These are phyloP conservation scores for Calonectria honghensis DNA, from an alignment of 2,329 filamentous ascomycete genomes.

Conservation along the genomic window DNA sequence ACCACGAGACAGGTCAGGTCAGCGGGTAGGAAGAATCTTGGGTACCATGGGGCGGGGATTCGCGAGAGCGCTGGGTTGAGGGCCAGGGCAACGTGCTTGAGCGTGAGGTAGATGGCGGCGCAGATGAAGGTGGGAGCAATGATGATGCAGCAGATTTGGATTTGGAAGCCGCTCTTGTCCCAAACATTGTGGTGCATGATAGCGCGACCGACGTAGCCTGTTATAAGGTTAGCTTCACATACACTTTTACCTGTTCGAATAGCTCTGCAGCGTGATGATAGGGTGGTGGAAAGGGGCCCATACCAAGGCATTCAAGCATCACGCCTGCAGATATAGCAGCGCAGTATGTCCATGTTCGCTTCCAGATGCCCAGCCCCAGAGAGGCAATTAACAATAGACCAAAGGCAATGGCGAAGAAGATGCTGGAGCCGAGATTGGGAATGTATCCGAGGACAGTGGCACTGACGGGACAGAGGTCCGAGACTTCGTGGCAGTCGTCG, in stretches of 20 bases:
- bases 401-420: slow-evolving; percentile 72
- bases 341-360: slow-evolving; percentile 74
- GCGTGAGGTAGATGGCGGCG: slow-evolving; percentile 78
- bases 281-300: slow-evolving; percentile 34
- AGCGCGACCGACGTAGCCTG: slow-evolving; percentile 73
- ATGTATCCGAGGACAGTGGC: slow-evolving; percentile 74
- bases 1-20: slow-evolving; percentile 76
- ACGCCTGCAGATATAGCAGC: slow-evolving; percentile 69
- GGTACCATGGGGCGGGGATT: slow-evolving; percentile 71
- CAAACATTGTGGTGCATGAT: slow-evolving; percentile 73
- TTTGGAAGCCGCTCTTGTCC: slow-evolving; percentile 72
- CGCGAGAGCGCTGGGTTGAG: slow-evolving; percentile 71
- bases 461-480: slow-evolving; percentile 68
- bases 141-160: slow-evolving; percentile 76
- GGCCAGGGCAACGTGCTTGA: slow-evolving; percentile 74
- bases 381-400: slow-evolving; percentile 65
- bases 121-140: slow-evolving; percentile 77
- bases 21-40: slow-evolving; percentile 75
- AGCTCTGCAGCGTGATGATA: too few relatives aligned
- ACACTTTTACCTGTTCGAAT: background rate
- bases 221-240: slow-evolving; percentile 24
- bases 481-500: slow-evolving; percentile 60
- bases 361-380: slow-evolving; percentile 66
- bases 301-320: slow-evolving; percentile 71
- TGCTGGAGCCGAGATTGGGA: slow-evolving; percentile 73